A percentile compares a stretch with the other conserved stretches of the same genome.
phyloP scores from a whole-genome alignment of 2,329 filamentous ascomycete genomes.

The Daldinia sp. region DNA sequence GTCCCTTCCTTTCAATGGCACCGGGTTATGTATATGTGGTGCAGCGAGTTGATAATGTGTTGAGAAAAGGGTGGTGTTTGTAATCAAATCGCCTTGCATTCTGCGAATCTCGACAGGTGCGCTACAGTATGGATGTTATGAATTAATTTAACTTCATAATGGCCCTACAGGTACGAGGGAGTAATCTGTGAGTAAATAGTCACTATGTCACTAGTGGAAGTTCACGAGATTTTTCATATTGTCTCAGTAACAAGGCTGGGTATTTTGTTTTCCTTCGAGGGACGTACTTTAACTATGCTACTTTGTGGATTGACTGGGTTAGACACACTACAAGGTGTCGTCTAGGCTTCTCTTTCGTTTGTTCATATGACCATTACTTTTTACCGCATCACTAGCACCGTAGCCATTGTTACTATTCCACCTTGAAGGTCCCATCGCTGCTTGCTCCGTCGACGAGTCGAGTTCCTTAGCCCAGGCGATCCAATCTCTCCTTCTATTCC shows the following conservation, averaged over 20 bases:
- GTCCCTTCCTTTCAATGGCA: not conserved
- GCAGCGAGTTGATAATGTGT: not conserved
- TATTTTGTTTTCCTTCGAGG: conserved; percentile 14
- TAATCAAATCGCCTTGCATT: not conserved
- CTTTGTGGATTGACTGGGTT: conserved; percentile 3
- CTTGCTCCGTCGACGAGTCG: conserved; percentile 48
- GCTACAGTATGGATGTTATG: not conserved
- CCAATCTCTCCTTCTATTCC: conserved; percentile 66
- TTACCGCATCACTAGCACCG: not conserved
- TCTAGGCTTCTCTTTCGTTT: conserved; percentile 32
- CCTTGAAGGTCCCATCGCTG: conserved; percentile 22
- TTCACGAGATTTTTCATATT: not conserved
- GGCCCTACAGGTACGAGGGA: not conserved
- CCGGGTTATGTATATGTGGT: not conserved
- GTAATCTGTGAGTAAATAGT: not conserved
- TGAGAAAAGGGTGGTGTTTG: not conserved
- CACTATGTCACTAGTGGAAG: not conserved
- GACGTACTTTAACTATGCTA: not conserved
- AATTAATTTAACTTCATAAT: not conserved
- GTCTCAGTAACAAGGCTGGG: not conserved
- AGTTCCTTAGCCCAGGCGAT: conserved; percentile 68
- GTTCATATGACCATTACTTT: conserved; percentile 7
- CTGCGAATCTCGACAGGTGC: not conserved
- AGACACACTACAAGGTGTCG: conserved; percentile 6
- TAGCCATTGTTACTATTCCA: conserved; percentile 15